Evolutionary conservation across 106 monocot species (phyloP).

Genomic region (Vanilla planifolia): DNA sequence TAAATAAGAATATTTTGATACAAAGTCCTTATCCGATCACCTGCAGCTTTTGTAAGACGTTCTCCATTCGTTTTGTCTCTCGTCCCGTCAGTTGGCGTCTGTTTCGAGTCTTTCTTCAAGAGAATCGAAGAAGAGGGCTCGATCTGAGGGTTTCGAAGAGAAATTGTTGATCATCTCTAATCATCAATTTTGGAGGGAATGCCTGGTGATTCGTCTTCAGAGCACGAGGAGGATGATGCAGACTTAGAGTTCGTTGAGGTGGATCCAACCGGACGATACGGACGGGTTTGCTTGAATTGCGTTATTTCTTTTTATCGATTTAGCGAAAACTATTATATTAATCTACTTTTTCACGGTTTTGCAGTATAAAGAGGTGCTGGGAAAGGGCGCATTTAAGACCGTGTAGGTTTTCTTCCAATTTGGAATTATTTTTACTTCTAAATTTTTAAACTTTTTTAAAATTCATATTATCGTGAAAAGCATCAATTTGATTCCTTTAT

Average conservation of each 20-base stretch:
- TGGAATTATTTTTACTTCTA: not conserved
- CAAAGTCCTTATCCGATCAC: too few relatives aligned
- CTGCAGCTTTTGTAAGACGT: too few relatives aligned
- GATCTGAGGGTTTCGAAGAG: too few relatives aligned
- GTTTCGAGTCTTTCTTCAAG: too few relatives aligned
- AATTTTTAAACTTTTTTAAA: not conserved
- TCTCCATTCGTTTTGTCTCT: too few relatives aligned
- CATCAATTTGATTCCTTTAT: slow-evolving; percentile 2
- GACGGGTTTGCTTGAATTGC: slow-evolving; percentile 10
- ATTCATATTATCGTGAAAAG: too few relatives aligned
- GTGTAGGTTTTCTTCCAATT: slow-evolving; percentile 41
- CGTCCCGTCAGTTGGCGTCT: too few relatives aligned
- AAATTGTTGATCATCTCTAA: too few relatives aligned
- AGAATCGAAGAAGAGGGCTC: too few relatives aligned
- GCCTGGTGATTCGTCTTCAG: slow-evolving; percentile 3
- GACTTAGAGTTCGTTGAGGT: slow-evolving; percentile 13
- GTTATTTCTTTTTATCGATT: not conserved
- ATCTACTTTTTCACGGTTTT: not conserved
- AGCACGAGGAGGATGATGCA: not conserved
- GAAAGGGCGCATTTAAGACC: slow-evolving; percentile 67
- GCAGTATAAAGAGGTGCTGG: slow-evolving; percentile 52
- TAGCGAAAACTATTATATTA: too few relatives aligned
- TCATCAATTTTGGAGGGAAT: not conserved
- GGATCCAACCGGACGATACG: slow-evolving; percentile 22
- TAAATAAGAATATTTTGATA: too few relatives aligned